Base-by-base conservation (phyloP, 352 stramenopile genomes). In the Globisporangium orthogonon region DNA sequence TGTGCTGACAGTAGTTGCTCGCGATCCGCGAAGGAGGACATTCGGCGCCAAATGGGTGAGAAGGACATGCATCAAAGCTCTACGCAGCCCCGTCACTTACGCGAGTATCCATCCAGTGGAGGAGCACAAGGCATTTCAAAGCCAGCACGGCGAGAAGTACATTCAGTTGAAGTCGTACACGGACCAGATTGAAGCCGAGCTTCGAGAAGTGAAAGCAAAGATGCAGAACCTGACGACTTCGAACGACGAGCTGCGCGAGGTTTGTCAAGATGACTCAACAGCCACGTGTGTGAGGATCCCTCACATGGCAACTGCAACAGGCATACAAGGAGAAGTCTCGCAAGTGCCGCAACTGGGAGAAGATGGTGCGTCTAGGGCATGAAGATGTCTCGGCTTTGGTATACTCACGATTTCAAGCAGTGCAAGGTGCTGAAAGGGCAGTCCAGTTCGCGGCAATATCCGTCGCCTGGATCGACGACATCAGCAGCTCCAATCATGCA, bases 321-420 rank as follows among this genome's bases (percentile, higher is more conserved):
- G 83, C 84, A 31, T 94, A 92, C 74, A 91, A 92, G 50, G 84
- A 94, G 33, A 94, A 92, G 55, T 85, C 84, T 11, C 61, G 82
- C 48, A 91, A 91, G 70, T 94, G 84, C 62, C 67, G 84, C 13
- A 92, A 91, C 64, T 94, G 82, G 81, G 84, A 94, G 63, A 94
- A 92, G 66, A 91, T 94, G 82, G 84, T 86, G 58, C 50, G 57
- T n/a, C 54, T 9, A 50, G 44, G 23, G 3, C 1, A 28, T 52
- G 56, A 10, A 29, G 14, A 14, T 5, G 9, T 4, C 10, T 47
- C 28, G 52, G 47, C 7, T 45, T 14, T 13, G 10, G 30, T 46
- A 17, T 52, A 14, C 35, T 66, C 30, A 57, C 43, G 15, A 53
- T 7, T 17, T 56, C 48, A 17, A 55, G 14, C 23, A 89, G 76